phyloP scores from a whole-genome alignment of 2,329 filamentous ascomycete species.

The Aureobasidium mangrovei region DNA sequence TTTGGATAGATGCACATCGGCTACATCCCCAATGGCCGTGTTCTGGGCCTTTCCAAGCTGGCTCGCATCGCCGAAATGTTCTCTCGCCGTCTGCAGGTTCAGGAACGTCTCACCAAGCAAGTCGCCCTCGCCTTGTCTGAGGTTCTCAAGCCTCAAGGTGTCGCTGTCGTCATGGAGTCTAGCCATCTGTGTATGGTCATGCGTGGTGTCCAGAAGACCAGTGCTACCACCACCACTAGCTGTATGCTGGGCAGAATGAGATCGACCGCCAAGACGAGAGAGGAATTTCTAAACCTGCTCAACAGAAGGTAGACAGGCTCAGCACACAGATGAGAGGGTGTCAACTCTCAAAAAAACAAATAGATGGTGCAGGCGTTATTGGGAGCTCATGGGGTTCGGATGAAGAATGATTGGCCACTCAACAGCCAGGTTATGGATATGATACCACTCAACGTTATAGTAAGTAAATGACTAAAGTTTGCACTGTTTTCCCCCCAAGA shows the following conservation, averaged over 20 bases:
- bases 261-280: conserved; percentile 82
- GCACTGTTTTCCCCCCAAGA: background rate
- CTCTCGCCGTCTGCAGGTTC: conserved; percentile 82
- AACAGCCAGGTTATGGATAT: conserved; percentile 11
- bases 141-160: conserved; percentile 84
- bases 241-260: conserved; percentile 97
- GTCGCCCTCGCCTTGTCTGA: conserved; percentile 91
- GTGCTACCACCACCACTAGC: conserved; percentile 81
- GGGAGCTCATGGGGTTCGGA: conserved; percentile 12
- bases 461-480: conserved; percentile 11
- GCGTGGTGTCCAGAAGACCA: conserved; percentile 92
- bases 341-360: background rate
- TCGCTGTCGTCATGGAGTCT: conserved; percentile 95
- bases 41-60: conserved; percentile 92
- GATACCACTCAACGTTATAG: conserved; percentile 16
- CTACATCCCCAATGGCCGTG: conserved; percentile 85
- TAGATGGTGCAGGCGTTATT: conserved; percentile 14
- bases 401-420: conserved; percentile 14
- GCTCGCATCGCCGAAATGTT: conserved; percentile 97
- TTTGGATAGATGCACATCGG: conserved; percentile 83
- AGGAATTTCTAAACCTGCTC: conserved; percentile 80
- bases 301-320: conserved; percentile 20
- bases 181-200: conserved; percentile 98
- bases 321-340: background rate
- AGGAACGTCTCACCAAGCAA: conserved; percentile 92